Conservation (phyloP, 768 basidiomycete species). For the Multifurca ochricompacta region DNA sequence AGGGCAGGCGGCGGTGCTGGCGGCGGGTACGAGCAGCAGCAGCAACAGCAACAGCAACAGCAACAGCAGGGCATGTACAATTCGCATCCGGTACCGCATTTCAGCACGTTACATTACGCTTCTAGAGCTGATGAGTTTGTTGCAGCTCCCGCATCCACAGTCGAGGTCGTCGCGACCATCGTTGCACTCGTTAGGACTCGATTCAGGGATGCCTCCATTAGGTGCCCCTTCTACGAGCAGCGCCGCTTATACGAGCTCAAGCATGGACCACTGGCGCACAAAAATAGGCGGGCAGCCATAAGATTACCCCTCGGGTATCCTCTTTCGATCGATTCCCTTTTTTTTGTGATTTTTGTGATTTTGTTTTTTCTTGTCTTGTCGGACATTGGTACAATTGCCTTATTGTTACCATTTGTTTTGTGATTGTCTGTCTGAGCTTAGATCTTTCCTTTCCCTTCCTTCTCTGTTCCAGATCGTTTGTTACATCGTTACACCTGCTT, state of each 20-base stretch:
- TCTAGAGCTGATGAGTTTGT: conserved; percentile 8
- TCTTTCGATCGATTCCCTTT: background rate
- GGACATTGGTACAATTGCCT: conserved; percentile 11
- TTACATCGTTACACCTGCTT: conserved; percentile 6
- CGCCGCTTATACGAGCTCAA: conserved; percentile 4
- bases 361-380: background rate
- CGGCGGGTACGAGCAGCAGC: conserved; percentile 17
- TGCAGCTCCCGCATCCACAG: conserved; percentile 10
- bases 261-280: conserved; percentile 15
- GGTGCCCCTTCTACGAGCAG: background rate
- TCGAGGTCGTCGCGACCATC: conserved; percentile 9
- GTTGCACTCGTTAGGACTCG: conserved; percentile 7
- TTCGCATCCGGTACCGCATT: conserved; percentile 14
- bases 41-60: conserved; percentile 6
- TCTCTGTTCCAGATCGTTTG: conserved; percentile 1
- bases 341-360: background rate
- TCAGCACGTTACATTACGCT: background rate
- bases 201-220: conserved; percentile 8
- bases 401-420: conserved; percentile 9
- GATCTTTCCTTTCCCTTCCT: conserved; percentile 1
- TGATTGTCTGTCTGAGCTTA: conserved; percentile 8
- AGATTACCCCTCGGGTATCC: background rate
- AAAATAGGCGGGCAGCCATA: conserved; percentile 13
- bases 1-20: conserved; percentile 11
- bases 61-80: conserved; percentile 1